Percentiles rank a stretch among this genome's conserved stretches.
Evolutionary conservation across 2,329 filamentous ascomycete genomes (phyloP).

Genomic region (Colletotrichum noveboracense): DNA sequence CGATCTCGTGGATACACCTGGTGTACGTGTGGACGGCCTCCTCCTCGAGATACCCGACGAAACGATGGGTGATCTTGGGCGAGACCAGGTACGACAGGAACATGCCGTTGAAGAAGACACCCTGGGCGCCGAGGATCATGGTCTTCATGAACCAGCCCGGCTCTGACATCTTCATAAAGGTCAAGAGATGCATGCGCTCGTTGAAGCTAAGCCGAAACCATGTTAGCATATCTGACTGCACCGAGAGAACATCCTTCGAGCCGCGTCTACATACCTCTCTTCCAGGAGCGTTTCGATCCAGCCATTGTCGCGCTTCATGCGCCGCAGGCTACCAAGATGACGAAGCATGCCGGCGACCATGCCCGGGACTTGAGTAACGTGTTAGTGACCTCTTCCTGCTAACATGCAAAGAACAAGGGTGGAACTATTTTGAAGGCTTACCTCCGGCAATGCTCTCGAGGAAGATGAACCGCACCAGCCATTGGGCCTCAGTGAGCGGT

Average conservation of each 20-base stretch:
- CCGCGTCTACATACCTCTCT: slow-evolving; percentile 90
- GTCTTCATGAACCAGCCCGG: slow-evolving; percentile 85
- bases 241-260: slow-evolving; percentile 60
- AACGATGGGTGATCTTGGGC: slow-evolving; percentile 88
- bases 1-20: slow-evolving; percentile 84
- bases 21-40: slow-evolving; percentile 97
- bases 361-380: slow-evolving; percentile 68
- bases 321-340: slow-evolving; percentile 82
- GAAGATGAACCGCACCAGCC: slow-evolving; percentile 70
- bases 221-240: neutral
- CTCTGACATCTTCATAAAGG: slow-evolving; percentile 86
- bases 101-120: slow-evolving; percentile 94
- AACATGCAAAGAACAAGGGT: neutral
- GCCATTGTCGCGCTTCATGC: slow-evolving; percentile 91
- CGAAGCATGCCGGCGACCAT: slow-evolving; percentile 97
- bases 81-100: slow-evolving; percentile 89
- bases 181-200: slow-evolving; percentile 58
- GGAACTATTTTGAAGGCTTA: neutral
- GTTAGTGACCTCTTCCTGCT: neutral
- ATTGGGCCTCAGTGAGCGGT: slow-evolving; percentile 83
- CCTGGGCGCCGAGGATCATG: slow-evolving; percentile 91
- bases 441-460: slow-evolving; percentile 87
- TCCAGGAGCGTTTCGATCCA: slow-evolving; percentile 95
- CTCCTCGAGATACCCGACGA: slow-evolving; percentile 96
- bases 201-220: neutral